Evolutionary conservation across 2,329 filamentous ascomycete species (phyloP), one percentile per base, ranked within the genome.

Genomic region (Myriosclerotinia duriaeana): DNA sequence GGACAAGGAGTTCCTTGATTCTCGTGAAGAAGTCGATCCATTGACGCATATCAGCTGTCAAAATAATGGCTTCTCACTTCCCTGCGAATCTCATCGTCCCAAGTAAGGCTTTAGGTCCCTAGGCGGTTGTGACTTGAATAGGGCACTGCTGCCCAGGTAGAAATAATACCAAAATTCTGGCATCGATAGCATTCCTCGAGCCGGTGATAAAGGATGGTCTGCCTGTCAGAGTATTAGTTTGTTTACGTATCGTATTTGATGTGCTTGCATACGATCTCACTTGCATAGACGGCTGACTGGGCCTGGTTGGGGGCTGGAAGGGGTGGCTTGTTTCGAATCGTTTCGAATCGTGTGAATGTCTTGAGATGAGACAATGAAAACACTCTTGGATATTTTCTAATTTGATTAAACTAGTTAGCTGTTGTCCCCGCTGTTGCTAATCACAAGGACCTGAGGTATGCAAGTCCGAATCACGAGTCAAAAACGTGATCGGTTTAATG

Each of bases 201-300:
- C 53, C 34, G 30, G n/a, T 46, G 30, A 46, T 26, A 56, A 26
- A 20, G 38, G 30, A 46, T 7, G 8, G 30, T 50, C n/a, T 58
- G 6, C 46, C 30, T 52, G n/a, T 50, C 8, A 40, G 34, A 22
- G 34, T 50, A 1, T 50, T 17, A 50, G 17, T 26, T 22, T 61
- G n/a, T 61, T 26, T 52, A 36, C 14, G 20, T 40, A 38, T 26
- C 53, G 15, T 26, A 64, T 36, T 30, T 26, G 61, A 12, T 44
- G 53, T 52, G n/a, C 30, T 20, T 46, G 34, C 30, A 38, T 60
- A 61, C 38, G 36, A 60, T 65, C 55, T 65, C 36, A 65, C 64
- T 22, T 65, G 54, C 64, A 65, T 60, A 26, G n/a, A 61, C 26
- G 46, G 64, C 64, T 61, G 55, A 53, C 44, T 54, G 22, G 54